These are phyloP conservation scores for Hymenoscyphus fraxineus DNA, from an alignment of 2,329 filamentous ascomycete genomes.

Conservation along the genomic window DNA sequence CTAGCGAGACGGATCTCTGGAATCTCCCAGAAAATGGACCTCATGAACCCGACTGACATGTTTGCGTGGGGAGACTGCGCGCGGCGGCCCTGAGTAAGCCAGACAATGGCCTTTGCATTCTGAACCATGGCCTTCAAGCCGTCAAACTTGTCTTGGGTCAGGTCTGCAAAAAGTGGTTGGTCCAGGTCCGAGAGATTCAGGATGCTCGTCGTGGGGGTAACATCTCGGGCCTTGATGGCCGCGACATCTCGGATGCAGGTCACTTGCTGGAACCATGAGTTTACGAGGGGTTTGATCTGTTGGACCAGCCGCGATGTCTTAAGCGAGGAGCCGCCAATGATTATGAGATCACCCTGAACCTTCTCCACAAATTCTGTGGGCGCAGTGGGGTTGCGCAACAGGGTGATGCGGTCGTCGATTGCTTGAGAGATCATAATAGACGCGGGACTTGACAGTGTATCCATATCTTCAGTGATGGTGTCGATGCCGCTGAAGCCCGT, in stretches of 20 bases:
- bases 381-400: slow-evolving; percentile 28
- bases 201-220: not conserved
- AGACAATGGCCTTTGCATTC: slow-evolving; percentile 7
- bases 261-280: too few relatives aligned
- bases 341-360: not conserved
- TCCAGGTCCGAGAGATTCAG: slow-evolving; percentile 31
- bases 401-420: slow-evolving; percentile 30
- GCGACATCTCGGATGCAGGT: too few relatives aligned
- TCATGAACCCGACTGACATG: slow-evolving; percentile 12
- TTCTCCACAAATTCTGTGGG: not conserved
- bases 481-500: slow-evolving; percentile 32
- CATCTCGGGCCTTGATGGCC: too few relatives aligned
- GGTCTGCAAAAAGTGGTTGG: slow-evolving; percentile 23
- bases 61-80: slow-evolving; percentile 10
- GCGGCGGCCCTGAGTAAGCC: slow-evolving; percentile 10
- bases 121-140: slow-evolving; percentile 12
- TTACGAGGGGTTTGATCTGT: not conserved
- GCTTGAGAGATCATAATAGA: slow-evolving; percentile 35
- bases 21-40: slow-evolving; percentile 8
- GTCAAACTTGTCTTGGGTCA: slow-evolving; percentile 16
- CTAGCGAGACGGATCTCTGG: slow-evolving; percentile 7
- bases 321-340: not conserved
- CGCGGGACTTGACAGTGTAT: slow-evolving; percentile 18
- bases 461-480: slow-evolving; percentile 21
- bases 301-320: not conserved